Evolutionary conservation across 2,329 filamentous ascomycete genomes (phyloP), one percentile per base, ranked within the genome.

Genomic region (Esteya vermicola): DNA sequence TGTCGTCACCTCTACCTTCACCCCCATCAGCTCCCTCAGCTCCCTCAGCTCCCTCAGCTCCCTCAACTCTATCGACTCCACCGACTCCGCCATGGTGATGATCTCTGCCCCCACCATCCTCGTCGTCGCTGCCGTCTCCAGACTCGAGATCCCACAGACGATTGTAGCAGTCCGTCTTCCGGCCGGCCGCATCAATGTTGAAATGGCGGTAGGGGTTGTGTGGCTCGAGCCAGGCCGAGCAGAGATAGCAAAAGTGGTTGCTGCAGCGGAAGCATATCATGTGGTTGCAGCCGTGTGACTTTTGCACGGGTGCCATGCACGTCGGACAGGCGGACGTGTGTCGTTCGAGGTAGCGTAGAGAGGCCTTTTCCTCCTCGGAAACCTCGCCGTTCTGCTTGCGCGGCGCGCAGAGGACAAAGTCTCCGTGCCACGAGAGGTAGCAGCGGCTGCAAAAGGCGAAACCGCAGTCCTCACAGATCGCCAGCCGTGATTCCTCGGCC

Each of bases 211-310:
- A 96, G 1, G 88, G 88, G 50, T 94, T 91, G 16, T 63, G 67
- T 0, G 82, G 75, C 41, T 80, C 72, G 32, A 98, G 68, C 82
- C 85, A 96, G n/a, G 78, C 71, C 1, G 81, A 81, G 54, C 91
- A 96, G 1, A 96, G 70, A 50, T 96, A 96, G 63, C 91, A 98
- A 56, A 95, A 96, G 57, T 96, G 89, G 3, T 85, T 82, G 38
- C 80, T 70, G 64, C 91, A 98, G 47, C 84, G 78, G 57, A 81
- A 85, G 60, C 89, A 95, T 37, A 80, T 83, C 86, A 96, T 96
- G 59, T 95, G 88, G 58, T 95, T 95, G 67, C 91, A 98, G 30
- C 91, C 91, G 53, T 84, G 78, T 2, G 81, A 85, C 65, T 98
- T 98, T 56, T 94, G 85, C 19, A 80, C 81, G 0, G 85, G 85